Percentiles rank a stretch among this genome's conserved stretches.
phyloP scores from a whole-genome alignment of 495 filamentous ascomycete species.

The Penicillium paradoxum region DNA sequence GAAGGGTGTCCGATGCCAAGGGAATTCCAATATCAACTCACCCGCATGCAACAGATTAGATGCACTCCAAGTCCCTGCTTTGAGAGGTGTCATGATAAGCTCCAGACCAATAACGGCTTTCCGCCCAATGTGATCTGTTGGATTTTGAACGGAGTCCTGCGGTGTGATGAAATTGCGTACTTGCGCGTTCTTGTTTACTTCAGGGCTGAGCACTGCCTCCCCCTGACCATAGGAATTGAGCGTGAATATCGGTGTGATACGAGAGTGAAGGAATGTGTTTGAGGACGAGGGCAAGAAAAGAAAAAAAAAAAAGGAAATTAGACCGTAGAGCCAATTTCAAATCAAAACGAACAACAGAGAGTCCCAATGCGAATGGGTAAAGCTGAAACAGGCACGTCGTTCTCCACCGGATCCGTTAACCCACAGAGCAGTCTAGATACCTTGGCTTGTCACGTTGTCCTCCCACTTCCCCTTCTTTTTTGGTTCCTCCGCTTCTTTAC shows the following conservation, averaged over 20 bases:
- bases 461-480: slow-evolving; percentile 21
- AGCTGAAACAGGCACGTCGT: slow-evolving; percentile 37
- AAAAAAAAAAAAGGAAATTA: slow-evolving; percentile 1
- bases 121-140: slow-evolving; percentile 20
- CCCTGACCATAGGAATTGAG: slow-evolving; percentile 6
- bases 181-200: slow-evolving; percentile 2
- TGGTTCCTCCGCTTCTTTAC: slow-evolving; percentile 12
- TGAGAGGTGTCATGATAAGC: slow-evolving; percentile 16
- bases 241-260: background rate
- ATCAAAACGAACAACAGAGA: background rate
- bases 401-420: slow-evolving; percentile 23
- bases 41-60: slow-evolving; percentile 14
- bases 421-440: slow-evolving; percentile 13
- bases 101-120: slow-evolving; percentile 12
- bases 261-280: background rate
- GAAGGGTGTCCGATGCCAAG: slow-evolving; percentile 5
- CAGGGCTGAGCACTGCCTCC: slow-evolving; percentile 1
- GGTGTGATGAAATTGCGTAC: slow-evolving; percentile 3
- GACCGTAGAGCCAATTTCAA: background rate
- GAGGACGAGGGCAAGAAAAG: background rate
- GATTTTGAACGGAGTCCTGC: slow-evolving; percentile 14
- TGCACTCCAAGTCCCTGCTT: slow-evolving; percentile 1
- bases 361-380: slow-evolving; percentile 17
- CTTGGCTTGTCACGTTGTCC: slow-evolving; percentile 30
- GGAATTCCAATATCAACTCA: background rate